These are phyloP conservation scores for Talaromyces ruber DNA, from an alignment of 495 filamentous ascomycete genomes.

Conservation along the genomic window DNA sequence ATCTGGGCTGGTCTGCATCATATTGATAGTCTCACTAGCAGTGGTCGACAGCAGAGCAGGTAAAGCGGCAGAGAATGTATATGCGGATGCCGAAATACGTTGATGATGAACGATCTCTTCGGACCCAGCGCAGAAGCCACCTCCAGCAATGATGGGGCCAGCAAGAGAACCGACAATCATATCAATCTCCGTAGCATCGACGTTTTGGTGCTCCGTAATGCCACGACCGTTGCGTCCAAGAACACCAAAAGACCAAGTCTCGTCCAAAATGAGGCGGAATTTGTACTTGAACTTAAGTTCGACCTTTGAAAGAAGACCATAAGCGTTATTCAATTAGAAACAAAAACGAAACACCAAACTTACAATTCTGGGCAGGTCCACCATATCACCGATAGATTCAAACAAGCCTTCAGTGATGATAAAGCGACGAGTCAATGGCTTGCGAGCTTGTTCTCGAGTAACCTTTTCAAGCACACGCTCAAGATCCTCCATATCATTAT, in stretches of 20 bases:
- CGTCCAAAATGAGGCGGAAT: conserved; percentile 94
- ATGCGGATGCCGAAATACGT: conserved; percentile 79
- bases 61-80: conserved; percentile 90
- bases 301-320: conserved; percentile 40
- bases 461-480: conserved; percentile 80
- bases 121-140: conserved; percentile 89
- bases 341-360: conserved; percentile 17
- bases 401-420: conserved; percentile 95
- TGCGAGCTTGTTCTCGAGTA: conserved; percentile 75
- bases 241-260: conserved; percentile 93
- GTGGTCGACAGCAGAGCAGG: conserved; percentile 91
- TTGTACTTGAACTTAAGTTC: conserved; percentile 92
- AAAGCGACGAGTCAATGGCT: conserved; percentile 85
- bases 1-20: conserved; percentile 78
- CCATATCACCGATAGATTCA: conserved; percentile 81
- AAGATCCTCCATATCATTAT: conserved; percentile 92
- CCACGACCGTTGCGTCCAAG: conserved; percentile 85
- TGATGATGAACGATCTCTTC: conserved; percentile 92
- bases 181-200: conserved; percentile 82
- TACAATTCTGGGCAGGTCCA: conserved; percentile 78
- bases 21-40: conserved; percentile 77
- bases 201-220: conserved; percentile 90
- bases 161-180: conserved; percentile 94
- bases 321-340: background rate
- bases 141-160: conserved; percentile 81